phyloP scores from a whole-genome alignment of 257 asterid species.

The Oldenlandia corymbosa region DNA sequence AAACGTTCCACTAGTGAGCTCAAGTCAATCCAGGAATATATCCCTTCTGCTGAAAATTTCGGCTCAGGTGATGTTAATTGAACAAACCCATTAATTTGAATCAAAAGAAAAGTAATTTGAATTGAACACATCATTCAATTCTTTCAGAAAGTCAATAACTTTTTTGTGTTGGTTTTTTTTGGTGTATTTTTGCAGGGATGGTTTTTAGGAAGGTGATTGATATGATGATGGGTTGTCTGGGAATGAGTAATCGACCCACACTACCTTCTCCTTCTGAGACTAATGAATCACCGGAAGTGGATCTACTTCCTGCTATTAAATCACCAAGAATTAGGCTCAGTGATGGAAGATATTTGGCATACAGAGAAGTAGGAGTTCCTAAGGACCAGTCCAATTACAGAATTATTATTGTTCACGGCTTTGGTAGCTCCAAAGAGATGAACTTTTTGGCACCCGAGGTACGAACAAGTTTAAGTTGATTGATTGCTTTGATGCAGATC shows the following conservation, averaged over 20 bases:
- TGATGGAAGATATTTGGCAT: conserved; percentile 87
- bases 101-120: too few species aligned
- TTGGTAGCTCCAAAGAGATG: conserved; percentile 88
- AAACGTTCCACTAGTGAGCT: neutral
- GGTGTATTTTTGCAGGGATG: conserved; percentile 34
- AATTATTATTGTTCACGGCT: conserved; percentile 77
- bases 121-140: neutral
- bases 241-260: conserved; percentile 52
- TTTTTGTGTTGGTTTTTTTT: neutral
- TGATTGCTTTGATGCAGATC: conserved; percentile 7
- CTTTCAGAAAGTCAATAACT: neutral
- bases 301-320: conserved; percentile 20
- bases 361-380: conserved; percentile 78
- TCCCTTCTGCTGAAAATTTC: conserved; percentile 6
- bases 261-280: conserved; percentile 38
- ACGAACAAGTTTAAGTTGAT: conserved; percentile 6
- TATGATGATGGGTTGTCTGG: conserved; percentile 79
- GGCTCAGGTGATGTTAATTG: conserved; percentile 13
- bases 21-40: neutral
- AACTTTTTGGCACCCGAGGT: conserved; percentile 78
- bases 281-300: conserved; percentile 28
- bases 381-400: conserved; percentile 52
- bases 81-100: neutral
- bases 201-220: conserved; percentile 56
- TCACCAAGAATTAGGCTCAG: conserved; percentile 50